These are phyloP conservation scores for Lachancea dasiensis DNA, from an alignment of 805 yeast genomes.

Conservation along the genomic window DNA sequence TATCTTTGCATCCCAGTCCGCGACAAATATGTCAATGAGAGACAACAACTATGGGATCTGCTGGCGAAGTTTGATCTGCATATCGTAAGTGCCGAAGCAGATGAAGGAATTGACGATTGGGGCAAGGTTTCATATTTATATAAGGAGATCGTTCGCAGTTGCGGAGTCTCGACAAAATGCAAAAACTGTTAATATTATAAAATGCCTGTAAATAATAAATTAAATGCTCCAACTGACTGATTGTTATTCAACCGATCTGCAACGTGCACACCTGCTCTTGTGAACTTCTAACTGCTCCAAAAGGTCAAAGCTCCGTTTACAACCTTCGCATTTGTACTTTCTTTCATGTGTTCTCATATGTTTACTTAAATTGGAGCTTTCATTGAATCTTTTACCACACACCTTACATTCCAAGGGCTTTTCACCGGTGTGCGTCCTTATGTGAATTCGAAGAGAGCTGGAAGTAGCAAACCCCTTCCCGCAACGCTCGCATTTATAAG, in stretches of 20 bases:
- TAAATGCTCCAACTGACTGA: neutral
- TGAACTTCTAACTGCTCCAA: slow-evolving; percentile 40
- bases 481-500: slow-evolving; percentile 68
- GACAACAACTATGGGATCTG: slow-evolving; percentile 54
- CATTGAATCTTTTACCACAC: slow-evolving; percentile 81
- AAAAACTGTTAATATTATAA: neutral
- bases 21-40: slow-evolving; percentile 54
- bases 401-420: slow-evolving; percentile 79
- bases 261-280: slow-evolving; percentile 14
- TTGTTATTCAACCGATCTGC: neutral
- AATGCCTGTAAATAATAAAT: neutral
- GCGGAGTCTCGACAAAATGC: neutral
- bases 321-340: slow-evolving; percentile 43
- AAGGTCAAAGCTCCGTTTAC: slow-evolving; percentile 48
- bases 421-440: slow-evolving; percentile 83
- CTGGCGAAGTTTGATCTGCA: slow-evolving; percentile 33
- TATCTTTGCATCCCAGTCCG: slow-evolving; percentile 75
- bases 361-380: slow-evolving; percentile 80
- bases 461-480: slow-evolving; percentile 76
- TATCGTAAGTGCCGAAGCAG: slow-evolving; percentile 36
- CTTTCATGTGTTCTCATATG: slow-evolving; percentile 77
- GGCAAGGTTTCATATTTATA: slow-evolving; percentile 59
- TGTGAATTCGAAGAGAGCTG: slow-evolving; percentile 76
- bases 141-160: slow-evolving; percentile 21
- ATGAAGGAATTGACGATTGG: slow-evolving; percentile 79